These are phyloP conservation scores for Mycena vitilis DNA, from an alignment of 768 basidiomycete species.

Conservation along the genomic window DNA sequence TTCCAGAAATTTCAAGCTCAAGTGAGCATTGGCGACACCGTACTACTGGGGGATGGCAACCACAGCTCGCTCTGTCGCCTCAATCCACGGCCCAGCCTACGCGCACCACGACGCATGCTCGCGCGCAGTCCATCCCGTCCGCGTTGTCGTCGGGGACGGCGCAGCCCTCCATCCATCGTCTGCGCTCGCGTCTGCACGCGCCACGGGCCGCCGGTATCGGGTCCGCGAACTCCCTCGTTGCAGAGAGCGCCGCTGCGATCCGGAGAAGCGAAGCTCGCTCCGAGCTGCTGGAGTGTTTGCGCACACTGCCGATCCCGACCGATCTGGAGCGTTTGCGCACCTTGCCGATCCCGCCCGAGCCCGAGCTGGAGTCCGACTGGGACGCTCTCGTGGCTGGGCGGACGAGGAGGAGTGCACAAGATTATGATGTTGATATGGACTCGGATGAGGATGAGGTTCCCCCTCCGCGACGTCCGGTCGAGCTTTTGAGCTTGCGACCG, in stretches of 20 bases:
- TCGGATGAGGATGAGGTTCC: slow-evolving; percentile 16
- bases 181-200: slow-evolving; percentile 32
- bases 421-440: slow-evolving; percentile 9
- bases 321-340: slow-evolving; percentile 37
- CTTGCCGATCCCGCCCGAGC: neutral
- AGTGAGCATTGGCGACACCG: slow-evolving; percentile 12
- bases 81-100: slow-evolving; percentile 33
- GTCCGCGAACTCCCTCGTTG: slow-evolving; percentile 53
- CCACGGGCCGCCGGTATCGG: slow-evolving; percentile 45
- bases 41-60: slow-evolving; percentile 23
- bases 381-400: neutral
- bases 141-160: slow-evolving; percentile 11
- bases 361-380: slow-evolving; percentile 28
- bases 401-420: neutral
- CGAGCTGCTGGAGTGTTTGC: slow-evolving; percentile 44
- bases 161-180: slow-evolving; percentile 29
- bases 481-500: neutral
- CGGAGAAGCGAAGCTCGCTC: slow-evolving; percentile 52
- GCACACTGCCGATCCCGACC: slow-evolving; percentile 1
- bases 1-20: slow-evolving; percentile 10
- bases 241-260: slow-evolving; percentile 58
- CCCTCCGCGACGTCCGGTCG: slow-evolving; percentile 9
- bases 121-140: slow-evolving; percentile 34
- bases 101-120: slow-evolving; percentile 33
- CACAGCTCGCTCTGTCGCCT: slow-evolving; percentile 31